Evolutionary conservation across 2,329 filamentous ascomycete genomes (phyloP).

Genomic region (Fusarium nelsonii): DNA sequence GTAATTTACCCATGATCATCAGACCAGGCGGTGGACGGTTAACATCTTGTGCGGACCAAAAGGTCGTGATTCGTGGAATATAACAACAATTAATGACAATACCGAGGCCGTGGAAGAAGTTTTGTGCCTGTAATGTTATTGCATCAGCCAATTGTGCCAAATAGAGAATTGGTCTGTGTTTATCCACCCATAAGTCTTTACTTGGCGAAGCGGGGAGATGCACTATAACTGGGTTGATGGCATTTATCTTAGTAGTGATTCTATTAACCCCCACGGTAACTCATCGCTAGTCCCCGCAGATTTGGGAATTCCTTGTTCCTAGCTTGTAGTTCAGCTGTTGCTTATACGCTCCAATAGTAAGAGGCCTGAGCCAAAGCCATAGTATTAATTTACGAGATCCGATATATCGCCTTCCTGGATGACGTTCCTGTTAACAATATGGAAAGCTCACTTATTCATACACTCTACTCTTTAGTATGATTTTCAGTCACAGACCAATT

Average conservation of each 20-base stretch:
- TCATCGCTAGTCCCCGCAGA: too few species aligned
- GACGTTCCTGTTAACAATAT: too few species aligned
- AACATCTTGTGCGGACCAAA: not conserved
- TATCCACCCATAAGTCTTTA: not conserved
- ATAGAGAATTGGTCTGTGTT: not conserved
- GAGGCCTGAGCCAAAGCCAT: too few species aligned
- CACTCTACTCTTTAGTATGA: too few species aligned
- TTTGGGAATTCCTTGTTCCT: not conserved
- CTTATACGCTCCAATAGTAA: too few species aligned
- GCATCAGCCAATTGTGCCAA: not conserved
- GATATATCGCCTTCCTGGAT: too few species aligned
- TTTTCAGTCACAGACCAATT: too few species aligned
- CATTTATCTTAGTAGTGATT: not conserved
- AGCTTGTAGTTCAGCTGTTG: too few species aligned
- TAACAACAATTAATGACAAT: not conserved
- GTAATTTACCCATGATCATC: constrained; percentile 20
- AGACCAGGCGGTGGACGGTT: constrained; percentile 13
- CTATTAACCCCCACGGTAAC: not conserved
- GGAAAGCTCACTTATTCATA: too few species aligned
- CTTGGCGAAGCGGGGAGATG: not conserved
- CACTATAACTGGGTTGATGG: not conserved
- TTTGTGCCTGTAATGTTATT: not conserved
- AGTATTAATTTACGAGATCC: too few species aligned
- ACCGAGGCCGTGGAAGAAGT: not conserved
- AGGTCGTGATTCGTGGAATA: constrained; percentile 1